These are phyloP conservation scores for Trichosporon coremiiforme DNA, from an alignment of 1,284 basidiomycete species.

Conservation along the genomic window DNA sequence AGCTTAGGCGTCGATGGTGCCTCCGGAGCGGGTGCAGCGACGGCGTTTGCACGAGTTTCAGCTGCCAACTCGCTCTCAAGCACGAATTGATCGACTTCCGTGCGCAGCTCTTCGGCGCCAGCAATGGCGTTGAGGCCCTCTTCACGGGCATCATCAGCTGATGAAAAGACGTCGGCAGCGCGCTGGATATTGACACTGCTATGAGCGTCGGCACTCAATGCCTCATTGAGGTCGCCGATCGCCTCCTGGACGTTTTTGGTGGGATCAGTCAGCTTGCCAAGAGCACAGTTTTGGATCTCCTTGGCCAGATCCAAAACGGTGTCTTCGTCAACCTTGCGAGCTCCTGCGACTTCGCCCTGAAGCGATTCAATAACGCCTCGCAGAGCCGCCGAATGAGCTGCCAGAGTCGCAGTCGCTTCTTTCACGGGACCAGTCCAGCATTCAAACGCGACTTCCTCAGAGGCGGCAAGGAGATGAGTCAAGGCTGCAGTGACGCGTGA, in stretches of 20 bases:
- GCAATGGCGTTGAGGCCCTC: constrained; percentile 19
- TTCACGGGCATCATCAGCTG: constrained; percentile 27
- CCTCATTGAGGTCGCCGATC: constrained; percentile 23
- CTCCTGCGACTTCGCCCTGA: neutral
- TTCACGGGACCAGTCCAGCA: constrained; percentile 25
- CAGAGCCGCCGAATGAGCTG: neutral
- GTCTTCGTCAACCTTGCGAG: neutral
- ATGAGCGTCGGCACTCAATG: constrained; percentile 18
- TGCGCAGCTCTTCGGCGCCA: constrained; percentile 25
- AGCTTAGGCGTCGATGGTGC: neutral
- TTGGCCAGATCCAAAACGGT: neutral
- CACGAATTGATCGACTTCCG: constrained; percentile 19
- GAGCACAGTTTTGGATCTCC: neutral
- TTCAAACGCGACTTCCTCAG: constrained; percentile 22
- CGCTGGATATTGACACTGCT: constrained; percentile 22
- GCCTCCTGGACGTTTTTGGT: constrained; percentile 13
- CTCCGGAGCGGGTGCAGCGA: constrained; percentile 3
- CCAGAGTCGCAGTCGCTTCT: constrained; percentile 7
- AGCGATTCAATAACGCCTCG: neutral
- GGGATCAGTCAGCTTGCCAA: constrained; percentile 17
- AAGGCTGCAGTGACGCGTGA: constrained; percentile 65
- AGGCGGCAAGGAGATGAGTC: constrained; percentile 45
- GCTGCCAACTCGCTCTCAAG: constrained; percentile 19
- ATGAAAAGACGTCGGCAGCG: constrained; percentile 26
- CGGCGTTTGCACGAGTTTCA: neutral